Evolutionary conservation across 768 basidiomycete species (phyloP).

Genomic region (Agaricus bisporus): DNA sequence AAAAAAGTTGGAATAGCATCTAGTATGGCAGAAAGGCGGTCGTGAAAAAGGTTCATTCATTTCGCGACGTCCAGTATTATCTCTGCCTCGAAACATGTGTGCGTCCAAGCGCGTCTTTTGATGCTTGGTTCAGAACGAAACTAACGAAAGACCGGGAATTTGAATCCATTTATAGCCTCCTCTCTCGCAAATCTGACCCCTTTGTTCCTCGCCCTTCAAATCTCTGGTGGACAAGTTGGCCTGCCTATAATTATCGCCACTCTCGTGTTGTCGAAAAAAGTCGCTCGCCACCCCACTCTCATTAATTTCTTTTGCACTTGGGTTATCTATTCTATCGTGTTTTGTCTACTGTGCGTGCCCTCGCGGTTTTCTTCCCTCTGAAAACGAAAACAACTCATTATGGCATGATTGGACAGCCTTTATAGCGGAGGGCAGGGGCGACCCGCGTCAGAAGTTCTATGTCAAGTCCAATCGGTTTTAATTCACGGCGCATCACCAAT

Average conservation of each 20-base stretch:
- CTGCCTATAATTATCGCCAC: slow-evolving; percentile 43
- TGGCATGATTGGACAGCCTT: slow-evolving; percentile 2
- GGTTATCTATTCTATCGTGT: slow-evolving; percentile 48
- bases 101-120: neutral
- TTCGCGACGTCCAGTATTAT: neutral
- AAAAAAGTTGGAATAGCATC: neutral
- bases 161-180: neutral
- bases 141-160: neutral
- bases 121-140: neutral
- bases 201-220: slow-evolving; percentile 40
- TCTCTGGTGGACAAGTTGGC: slow-evolving; percentile 47
- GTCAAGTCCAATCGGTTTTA: slow-evolving; percentile 47
- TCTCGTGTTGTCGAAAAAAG: slow-evolving; percentile 33
- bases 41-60: neutral
- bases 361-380: neutral
- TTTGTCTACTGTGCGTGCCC: slow-evolving; percentile 43
- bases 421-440: slow-evolving; percentile 12
- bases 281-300: slow-evolving; percentile 43
- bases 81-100: neutral
- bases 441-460: slow-evolving; percentile 27
- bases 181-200: slow-evolving; percentile 24
- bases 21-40: slow-evolving; percentile 8
- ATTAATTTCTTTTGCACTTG: slow-evolving; percentile 54
- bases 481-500: slow-evolving; percentile 47
- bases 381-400: neutral